Evolutionary conservation across 208 protist genomes (phyloP), one percentile per base, ranked within the genome.

Genomic region (Trypanosoma scelopori): DNA sequence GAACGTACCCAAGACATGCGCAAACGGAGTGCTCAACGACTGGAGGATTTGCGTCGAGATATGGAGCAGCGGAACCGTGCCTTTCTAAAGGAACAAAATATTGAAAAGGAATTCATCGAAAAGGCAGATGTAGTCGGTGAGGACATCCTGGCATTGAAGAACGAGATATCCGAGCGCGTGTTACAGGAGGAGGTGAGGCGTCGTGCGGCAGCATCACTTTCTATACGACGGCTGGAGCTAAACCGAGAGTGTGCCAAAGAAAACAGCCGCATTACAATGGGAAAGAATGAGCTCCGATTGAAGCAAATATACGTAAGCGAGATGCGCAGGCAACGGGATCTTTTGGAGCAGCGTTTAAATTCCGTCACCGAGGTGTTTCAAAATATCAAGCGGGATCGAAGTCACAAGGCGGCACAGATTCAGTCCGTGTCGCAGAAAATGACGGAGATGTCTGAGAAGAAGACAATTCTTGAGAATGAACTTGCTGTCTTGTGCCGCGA

Each of bases 401-500:
- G 91, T 67, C 93, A 97, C 45, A 97, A 93, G 71, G 91, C 88
- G 16, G 89, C 93, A 25, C 78, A 97, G 65, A 98, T 98, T 65
- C 96, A 98, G 65, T 72, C 88, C 46, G 76, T 93, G 48, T 88
- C 87, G 37, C 96, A 98, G 75, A 89, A 83, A 46, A 89, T 98
- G 78, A 87, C 92, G 13, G 96, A 98, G 71, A 93, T 96, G 50
- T 84, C 91, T 50, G 96, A 98, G 80, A 98, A 98, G 77, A 98
- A 96, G 23, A 97, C 94, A 64, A 96, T 98, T 63, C 69, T 98
- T 43, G 92, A 98, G 57, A 96, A 98, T 61, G 97, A 98, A 69
- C 76, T 97, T 50, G 82, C 91, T 50, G 93, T 97, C 27, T 75
- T 97, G 46, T 81, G 85, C 35, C 84, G 86, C 43, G 94, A 98